These are phyloP conservation scores for Camptophora hylomeconis DNA, from an alignment of 2,329 filamentous ascomycete species.

Conservation along the genomic window DNA sequence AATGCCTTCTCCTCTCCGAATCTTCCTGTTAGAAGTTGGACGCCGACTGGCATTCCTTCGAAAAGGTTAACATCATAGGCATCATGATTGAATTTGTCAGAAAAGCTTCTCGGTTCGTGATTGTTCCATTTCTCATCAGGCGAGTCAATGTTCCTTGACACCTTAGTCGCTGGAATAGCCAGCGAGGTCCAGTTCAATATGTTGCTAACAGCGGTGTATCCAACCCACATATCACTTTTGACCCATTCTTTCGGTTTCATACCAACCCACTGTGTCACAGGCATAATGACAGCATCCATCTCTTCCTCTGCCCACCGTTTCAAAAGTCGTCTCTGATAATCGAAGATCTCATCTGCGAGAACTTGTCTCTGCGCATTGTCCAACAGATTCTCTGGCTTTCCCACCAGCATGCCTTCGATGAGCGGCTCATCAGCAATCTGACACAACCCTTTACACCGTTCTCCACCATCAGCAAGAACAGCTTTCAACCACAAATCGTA, in stretches of 20 bases:
- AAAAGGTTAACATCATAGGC: constrained; percentile 22
- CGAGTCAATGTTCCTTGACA: constrained; percentile 19
- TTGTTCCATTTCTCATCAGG: constrained; percentile 20
- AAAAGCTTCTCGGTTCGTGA: constrained; percentile 21
- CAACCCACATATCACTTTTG: constrained; percentile 23
- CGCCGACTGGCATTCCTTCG: constrained; percentile 27
- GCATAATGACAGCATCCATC: constrained; percentile 24
- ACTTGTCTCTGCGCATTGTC: constrained; percentile 17
- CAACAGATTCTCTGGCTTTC: constrained; percentile 19
- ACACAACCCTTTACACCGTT: constrained; percentile 19
- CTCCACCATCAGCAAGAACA: constrained; percentile 23
- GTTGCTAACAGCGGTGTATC: constrained; percentile 25
- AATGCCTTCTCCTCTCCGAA: constrained; percentile 16
- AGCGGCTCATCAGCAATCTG: constrained; percentile 22
- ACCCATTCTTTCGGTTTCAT: constrained; percentile 23
- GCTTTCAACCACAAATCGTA: constrained; percentile 23
- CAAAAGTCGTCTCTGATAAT: constrained; percentile 20
- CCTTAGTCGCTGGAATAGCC: constrained; percentile 22
- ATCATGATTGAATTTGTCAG: constrained; percentile 22
- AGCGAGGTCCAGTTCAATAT: constrained; percentile 23
- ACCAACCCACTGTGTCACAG: constrained; percentile 22
- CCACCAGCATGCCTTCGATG: constrained; percentile 25
- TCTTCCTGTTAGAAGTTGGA: constrained; percentile 20
- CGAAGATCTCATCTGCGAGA: constrained; percentile 20
- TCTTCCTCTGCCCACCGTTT: constrained; percentile 20